Base-by-base conservation (phyloP, 768 basidiomycete species). In the Mrakia blollopis region DNA sequence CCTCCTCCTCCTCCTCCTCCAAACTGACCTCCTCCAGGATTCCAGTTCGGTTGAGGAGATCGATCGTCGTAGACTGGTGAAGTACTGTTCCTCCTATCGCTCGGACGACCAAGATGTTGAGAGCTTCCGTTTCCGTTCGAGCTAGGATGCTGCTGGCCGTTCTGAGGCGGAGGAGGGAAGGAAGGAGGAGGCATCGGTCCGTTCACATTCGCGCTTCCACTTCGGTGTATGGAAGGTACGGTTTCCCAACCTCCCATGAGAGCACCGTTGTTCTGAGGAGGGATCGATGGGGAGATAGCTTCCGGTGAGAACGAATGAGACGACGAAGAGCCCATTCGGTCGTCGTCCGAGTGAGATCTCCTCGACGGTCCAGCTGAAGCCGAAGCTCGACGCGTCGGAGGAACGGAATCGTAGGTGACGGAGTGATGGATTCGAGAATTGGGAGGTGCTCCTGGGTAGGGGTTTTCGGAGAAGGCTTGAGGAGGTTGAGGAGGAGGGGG, bases 31-130 rank as follows among this genome's bases (percentile, higher is more conserved):
- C 57, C 54, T 25, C 37, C 37, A 1, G 35, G 10, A 16, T n/a
- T 52, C 13, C 52, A 39, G 25, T 52, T 25, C 13, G 72, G 25
- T n/a, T 61, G 72, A 39, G 57, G 54, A 60, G 23, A 54, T 30
- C 35, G 52, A 25, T 54, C 70, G 44, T 41, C 28, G 70, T 71
- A 54, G 28, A 37, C 70, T 18, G 70, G 70, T 9, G 44, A 54
- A 10, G 65, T 30, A 37, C 37, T 68, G 37, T 44, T 44, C 11
- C 21, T 68, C 21, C 65, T n/a, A 5, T 68, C 65, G 25, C 9
- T 21, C 8, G 65, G 65, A 44, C 65, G 65, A 23, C 23, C 35
- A 13, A 41, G 65, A 25, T 11, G 39, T 21, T 32, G 39, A 39
- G 62, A 32, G 35, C 62, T 41, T 41, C 39, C 39, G 39, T 41